Evolutionary conservation across 768 basidiomycete genomes (phyloP).

Genomic region (Russula foetens): DNA sequence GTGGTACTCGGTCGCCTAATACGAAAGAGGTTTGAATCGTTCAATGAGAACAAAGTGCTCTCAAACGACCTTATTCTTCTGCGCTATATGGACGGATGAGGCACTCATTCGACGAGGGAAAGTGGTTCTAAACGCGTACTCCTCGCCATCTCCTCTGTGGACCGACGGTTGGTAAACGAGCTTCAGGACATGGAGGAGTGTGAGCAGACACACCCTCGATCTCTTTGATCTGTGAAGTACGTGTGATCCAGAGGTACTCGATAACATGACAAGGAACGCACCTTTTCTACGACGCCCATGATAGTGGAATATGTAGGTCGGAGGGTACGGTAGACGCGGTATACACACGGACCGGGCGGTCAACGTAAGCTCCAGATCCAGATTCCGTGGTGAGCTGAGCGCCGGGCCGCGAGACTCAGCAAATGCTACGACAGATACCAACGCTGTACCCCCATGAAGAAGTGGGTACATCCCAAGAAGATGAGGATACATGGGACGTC

Average conservation of each 20-base stretch:
- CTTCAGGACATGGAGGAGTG: background rate
- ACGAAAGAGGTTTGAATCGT: conserved; percentile 1
- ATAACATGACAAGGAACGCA: conserved; percentile 9
- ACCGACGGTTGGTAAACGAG: background rate
- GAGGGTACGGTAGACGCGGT: too few relatives aligned
- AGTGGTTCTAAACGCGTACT: conserved; percentile 46
- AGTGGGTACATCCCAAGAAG: conserved; percentile 42
- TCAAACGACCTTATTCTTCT: conserved; percentile 81
- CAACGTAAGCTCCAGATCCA: too few relatives aligned
- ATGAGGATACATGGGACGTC: conserved; percentile 38
- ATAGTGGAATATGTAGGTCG: conserved; percentile 21
- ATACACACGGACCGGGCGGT: too few relatives aligned
- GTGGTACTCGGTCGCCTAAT: conserved; percentile 90
- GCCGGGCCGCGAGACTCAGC: background rate
- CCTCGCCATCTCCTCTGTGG: conserved; percentile 90
- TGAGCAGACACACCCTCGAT: conserved; percentile 68
- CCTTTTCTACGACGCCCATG: conserved; percentile 97
- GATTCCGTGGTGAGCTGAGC: background rate
- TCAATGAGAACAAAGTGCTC: background rate
- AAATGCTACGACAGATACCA: conserved; percentile 46
- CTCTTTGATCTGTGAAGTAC: conserved; percentile 67
- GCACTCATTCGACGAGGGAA: background rate
- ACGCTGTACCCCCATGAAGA: conserved; percentile 61
- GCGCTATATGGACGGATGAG: conserved; percentile 41
- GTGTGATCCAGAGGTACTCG: background rate